These are phyloP conservation scores for Ophiognomonia clavigignenti-juglandacearum DNA, from an alignment of 2,329 filamentous ascomycete species.

Conservation along the genomic window DNA sequence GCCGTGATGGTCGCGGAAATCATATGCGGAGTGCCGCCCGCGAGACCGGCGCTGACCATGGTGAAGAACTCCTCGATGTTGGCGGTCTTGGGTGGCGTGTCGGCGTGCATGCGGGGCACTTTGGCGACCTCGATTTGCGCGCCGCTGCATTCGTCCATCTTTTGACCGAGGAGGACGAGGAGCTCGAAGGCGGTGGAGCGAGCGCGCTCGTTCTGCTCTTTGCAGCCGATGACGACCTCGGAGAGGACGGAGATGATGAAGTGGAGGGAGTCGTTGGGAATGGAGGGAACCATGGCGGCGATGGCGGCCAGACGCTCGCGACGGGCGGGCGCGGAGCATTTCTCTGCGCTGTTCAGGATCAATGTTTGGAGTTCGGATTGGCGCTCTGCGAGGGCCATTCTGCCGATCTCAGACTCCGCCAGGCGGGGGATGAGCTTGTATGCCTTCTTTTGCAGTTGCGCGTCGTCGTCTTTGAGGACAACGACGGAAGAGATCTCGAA, in stretches of 20 bases:
- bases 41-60: conserved; percentile 94
- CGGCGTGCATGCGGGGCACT: conserved; percentile 78
- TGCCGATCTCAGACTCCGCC: conserved; percentile 73
- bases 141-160: conserved; percentile 62
- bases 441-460: conserved; percentile 96
- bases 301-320: conserved; percentile 84
- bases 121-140: conserved; percentile 79
- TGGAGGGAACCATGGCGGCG: conserved; percentile 70
- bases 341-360: conserved; percentile 73
- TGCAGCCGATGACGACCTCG: conserved; percentile 93
- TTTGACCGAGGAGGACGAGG: conserved; percentile 81
- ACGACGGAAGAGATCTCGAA: conserved; percentile 85
- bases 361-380: conserved; percentile 77
- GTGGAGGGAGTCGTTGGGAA: conserved; percentile 75
- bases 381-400: conserved; percentile 69
- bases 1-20: conserved; percentile 96
- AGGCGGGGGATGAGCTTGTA: conserved; percentile 96
- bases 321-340: conserved; percentile 79
- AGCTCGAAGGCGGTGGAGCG: conserved; percentile 86
- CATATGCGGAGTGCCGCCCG: conserved; percentile 92
- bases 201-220: conserved; percentile 95
- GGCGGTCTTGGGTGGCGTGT: conserved; percentile 72
- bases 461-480: conserved; percentile 75
- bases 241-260: conserved; percentile 90
- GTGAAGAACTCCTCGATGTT: conserved; percentile 94